A percentile compares a stretch with the other conserved stretches of the same genome.
phyloP scores from a whole-genome alignment of 1,139 yeast genomes.

The Meyerozyma athensensis region DNA sequence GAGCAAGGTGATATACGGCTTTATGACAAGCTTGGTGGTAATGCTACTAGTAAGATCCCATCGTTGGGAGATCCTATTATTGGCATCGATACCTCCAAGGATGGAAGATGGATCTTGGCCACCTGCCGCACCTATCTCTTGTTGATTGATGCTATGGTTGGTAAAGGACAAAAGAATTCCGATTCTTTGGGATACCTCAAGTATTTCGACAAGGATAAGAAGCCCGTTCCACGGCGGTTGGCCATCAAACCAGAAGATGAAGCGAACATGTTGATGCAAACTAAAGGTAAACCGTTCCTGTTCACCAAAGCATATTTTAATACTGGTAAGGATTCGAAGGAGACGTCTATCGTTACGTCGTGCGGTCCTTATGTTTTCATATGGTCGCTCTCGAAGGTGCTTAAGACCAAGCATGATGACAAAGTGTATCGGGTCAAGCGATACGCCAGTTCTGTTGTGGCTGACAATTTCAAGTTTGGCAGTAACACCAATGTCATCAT shows the following conservation, averaged over 20 bases:
- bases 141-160: slow-evolving; percentile 61
- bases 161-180: slow-evolving; percentile 52
- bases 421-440: slow-evolving; percentile 61
- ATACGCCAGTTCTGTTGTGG: slow-evolving; percentile 60
- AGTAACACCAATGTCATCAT: slow-evolving; percentile 66
- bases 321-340: slow-evolving; percentile 57
- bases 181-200: slow-evolving; percentile 63
- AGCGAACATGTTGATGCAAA: slow-evolving; percentile 53
- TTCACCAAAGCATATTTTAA: slow-evolving; percentile 79
- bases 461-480: slow-evolving; percentile 75
- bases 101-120: slow-evolving; percentile 78
- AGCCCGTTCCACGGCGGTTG: slow-evolving; percentile 67
- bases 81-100: slow-evolving; percentile 68
- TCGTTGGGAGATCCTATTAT: slow-evolving; percentile 72
- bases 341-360: slow-evolving; percentile 69
- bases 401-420: slow-evolving; percentile 19
- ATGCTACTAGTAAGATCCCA: slow-evolving; percentile 75
- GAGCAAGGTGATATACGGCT: slow-evolving; percentile 70
- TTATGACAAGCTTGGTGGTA: slow-evolving; percentile 64
- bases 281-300: slow-evolving; percentile 42
- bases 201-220: slow-evolving; percentile 59
- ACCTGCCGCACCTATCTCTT: slow-evolving; percentile 70
- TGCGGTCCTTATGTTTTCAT: slow-evolving; percentile 77
- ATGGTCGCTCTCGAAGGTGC: slow-evolving; percentile 53
- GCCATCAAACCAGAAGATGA: slow-evolving; percentile 69